These are phyloP conservation scores for Nissolia schottii DNA, from an alignment of 306 rosid genomes.

Conservation along the genomic window DNA sequence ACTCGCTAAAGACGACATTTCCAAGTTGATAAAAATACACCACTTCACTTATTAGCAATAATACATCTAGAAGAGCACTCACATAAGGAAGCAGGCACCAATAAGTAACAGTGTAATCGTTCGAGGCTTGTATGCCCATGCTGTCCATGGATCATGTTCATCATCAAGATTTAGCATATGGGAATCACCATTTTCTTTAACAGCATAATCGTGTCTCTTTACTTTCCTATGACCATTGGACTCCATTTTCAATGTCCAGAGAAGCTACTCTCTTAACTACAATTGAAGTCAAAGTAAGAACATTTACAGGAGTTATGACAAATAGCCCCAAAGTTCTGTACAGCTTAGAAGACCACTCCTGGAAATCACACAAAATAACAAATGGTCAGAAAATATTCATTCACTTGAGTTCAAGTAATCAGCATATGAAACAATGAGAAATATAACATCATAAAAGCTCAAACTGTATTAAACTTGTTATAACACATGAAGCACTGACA, in stretches of 20 bases:
- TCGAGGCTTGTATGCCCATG: constrained; percentile 99
- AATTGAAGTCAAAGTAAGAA: constrained; percentile 24
- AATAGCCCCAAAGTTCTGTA: constrained; percentile 14
- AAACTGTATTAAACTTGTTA: background rate
- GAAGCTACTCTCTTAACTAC: constrained; percentile 40
- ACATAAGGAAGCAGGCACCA: constrained; percentile 98
- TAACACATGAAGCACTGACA: background rate
- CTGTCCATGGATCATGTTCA: constrained; percentile 99
- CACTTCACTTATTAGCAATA: constrained; percentile 6
- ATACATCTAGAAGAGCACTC: constrained; percentile 38
- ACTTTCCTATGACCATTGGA: constrained; percentile 60
- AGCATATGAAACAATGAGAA: background rate
- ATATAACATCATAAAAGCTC: background rate
- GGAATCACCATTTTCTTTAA: constrained; percentile 65
- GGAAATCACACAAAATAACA: constrained; percentile 23
- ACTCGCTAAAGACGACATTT: background rate
- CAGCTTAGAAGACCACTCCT: constrained; percentile 15
- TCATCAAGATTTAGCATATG: constrained; percentile 48
- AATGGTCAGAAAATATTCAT: background rate
- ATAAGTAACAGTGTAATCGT: constrained; percentile 83
- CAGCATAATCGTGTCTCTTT: constrained; percentile 41
- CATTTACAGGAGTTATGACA: constrained; percentile 11
- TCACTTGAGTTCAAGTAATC: background rate
- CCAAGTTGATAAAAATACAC: background rate
- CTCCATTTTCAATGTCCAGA: constrained; percentile 53